These are phyloP conservation scores for Sanguinoderma infundibulare DNA, from an alignment of 1,284 basidiomycete species.

Conservation along the genomic window DNA sequence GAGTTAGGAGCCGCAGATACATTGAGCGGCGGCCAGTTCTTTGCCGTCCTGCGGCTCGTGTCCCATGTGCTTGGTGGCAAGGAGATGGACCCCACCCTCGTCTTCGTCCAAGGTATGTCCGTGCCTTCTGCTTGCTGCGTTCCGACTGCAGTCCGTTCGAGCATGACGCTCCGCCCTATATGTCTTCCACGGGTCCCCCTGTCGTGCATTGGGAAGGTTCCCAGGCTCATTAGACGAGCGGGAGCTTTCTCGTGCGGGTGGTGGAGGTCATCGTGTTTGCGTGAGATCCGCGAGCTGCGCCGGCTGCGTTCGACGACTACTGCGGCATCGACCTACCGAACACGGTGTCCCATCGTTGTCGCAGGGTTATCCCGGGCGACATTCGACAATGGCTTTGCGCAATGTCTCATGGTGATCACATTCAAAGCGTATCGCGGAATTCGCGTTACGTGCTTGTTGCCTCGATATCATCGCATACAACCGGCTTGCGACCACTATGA, in stretches of 20 bases:
- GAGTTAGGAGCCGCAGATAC: conserved; percentile 52
- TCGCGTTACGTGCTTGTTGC: too few relatives aligned
- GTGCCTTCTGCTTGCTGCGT: conserved; percentile 1
- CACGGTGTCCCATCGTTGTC: too few relatives aligned
- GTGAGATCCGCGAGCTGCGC: neutral
- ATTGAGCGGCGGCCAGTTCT: conserved; percentile 73
- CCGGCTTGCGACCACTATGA: too few relatives aligned
- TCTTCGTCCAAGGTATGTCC: conserved; percentile 73
- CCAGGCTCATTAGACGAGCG: neutral
- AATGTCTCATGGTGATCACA: too few relatives aligned
- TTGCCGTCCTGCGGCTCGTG: conserved; percentile 69
- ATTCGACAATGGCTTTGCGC: too few relatives aligned
- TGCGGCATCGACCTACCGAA: too few relatives aligned
- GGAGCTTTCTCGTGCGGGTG: neutral
- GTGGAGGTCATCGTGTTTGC: neutral
- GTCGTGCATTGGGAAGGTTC: conserved; percentile 9
- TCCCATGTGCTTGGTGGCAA: conserved; percentile 65
- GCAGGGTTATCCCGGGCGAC: too few relatives aligned
- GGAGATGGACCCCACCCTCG: conserved; percentile 60
- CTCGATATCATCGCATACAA: too few relatives aligned
- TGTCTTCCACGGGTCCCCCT: neutral
- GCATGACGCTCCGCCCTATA: neutral
- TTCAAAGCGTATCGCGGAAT: too few relatives aligned
- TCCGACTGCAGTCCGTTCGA: neutral
- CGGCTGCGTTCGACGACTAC: too few relatives aligned